Evolutionary conservation across 345 rosid genomes (phyloP), one percentile per base, ranked within the genome.

Genomic region (Viola odorata): DNA sequence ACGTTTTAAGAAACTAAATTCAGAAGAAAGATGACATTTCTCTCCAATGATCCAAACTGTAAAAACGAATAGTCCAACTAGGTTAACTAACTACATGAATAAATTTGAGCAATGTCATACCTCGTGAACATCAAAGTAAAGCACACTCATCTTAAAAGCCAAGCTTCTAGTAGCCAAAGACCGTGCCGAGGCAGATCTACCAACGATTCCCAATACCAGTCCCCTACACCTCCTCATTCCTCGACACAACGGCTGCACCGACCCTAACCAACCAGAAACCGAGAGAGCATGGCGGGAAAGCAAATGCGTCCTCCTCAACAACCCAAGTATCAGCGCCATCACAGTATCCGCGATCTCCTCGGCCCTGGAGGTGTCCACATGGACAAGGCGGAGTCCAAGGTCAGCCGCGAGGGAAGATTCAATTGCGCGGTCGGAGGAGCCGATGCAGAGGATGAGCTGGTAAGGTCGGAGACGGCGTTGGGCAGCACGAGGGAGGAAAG

Each of bases 191-290:
- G 85, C 86, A 73, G 97, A 91, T 85, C 89, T 88, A 54, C 99
- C 99, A 53, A 91, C 73, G 49, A 95, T 88, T 55, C 97, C 99
- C 71, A 91, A 77, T 63, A 95, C 97, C 73, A 95, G 70, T 41
- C 99, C 99, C 53, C 97, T 81, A 65, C 99, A 95, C 58, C 99
- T 75, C 73, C 97, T 83, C 97, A 95, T 95, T 57, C 99, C 99
- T 50, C 95, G 69, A 45, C 96, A 88, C 3, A 91, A 85, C 51
- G 96, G 97, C 81, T 95, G 99, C 63, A 91, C 74, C 45, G 99
- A 81, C 42, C 99, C 99, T 3, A 94, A 82, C 99, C 97, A 94
- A 0, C 92, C 97, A 3, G 97, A 91, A 50, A 88, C 97, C 12
- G 96, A 90, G 16, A 88, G 81, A 4, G 95, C 73, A 59, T 95